Conservation (phyloP, 441 rosid genomes). For the Adansonia rubrostipa region DNA sequence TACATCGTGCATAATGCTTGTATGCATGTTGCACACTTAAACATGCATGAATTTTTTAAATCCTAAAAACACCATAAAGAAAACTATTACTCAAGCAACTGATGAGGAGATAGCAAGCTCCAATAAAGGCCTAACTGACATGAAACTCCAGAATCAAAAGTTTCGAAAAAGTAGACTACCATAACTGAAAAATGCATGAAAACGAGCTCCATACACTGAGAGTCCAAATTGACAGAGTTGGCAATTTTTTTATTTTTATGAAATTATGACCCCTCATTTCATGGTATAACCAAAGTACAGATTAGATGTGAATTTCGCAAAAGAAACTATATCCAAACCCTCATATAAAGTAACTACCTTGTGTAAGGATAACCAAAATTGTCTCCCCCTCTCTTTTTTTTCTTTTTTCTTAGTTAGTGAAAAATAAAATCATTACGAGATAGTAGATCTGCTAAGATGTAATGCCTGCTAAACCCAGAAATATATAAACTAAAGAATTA, state of each 20-base stretch:
- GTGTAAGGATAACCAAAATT: slow-evolving; percentile 54
- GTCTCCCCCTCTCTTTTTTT: not conserved
- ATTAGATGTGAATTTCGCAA: slow-evolving; percentile 46
- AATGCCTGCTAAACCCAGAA: not conserved
- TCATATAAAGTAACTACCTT: slow-evolving; percentile 52
- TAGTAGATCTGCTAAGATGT: not conserved
- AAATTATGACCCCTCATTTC: slow-evolving; percentile 22
- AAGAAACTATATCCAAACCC: slow-evolving; percentile 55
- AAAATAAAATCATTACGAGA: not conserved
- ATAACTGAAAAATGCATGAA: not conserved
- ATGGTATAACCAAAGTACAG: slow-evolving; percentile 39
- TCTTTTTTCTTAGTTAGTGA: not conserved
- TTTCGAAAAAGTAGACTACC: not conserved
- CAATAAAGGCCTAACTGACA: slow-evolving; percentile 5
- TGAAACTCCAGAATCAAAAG: not conserved
- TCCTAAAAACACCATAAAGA: not conserved
- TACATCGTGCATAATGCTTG: not conserved
- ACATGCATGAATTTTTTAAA: not conserved
- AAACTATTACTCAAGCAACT: slow-evolving; percentile 3
- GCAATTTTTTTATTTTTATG: not conserved
- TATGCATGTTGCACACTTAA: slow-evolving; percentile 1
- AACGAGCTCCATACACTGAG: not conserved
- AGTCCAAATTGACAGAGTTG: not conserved
- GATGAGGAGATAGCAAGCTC: not conserved
- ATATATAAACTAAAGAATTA: slow-evolving; percentile 8